A percentile compares a stretch with the other conserved stretches of the same genome.
phyloP scores from a whole-genome alignment of 106 monocot species.

The Acorus gramineus region DNA sequence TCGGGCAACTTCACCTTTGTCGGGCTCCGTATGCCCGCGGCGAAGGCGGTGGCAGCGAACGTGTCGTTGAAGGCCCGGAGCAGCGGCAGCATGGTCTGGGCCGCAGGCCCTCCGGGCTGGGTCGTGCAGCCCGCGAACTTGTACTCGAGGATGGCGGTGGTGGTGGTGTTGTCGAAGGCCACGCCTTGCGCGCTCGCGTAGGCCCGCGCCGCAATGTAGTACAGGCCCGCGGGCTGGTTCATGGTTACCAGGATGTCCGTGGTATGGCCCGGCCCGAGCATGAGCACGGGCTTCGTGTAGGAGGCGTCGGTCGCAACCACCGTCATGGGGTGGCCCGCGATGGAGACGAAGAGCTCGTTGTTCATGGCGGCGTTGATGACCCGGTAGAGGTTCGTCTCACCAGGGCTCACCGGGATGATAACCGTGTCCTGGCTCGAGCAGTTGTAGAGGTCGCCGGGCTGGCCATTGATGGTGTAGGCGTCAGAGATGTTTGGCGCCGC shows the following conservation, averaged over 20 bases:
- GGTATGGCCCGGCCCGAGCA: constrained; percentile 62
- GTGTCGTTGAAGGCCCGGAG: constrained; percentile 54
- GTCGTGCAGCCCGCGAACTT: constrained; percentile 12
- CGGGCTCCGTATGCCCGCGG: constrained; percentile 22
- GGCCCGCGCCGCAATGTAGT: constrained; percentile 69
- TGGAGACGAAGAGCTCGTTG: constrained; percentile 33
- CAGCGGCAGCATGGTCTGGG: constrained; percentile 17
- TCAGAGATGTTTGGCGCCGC: constrained; percentile 41
- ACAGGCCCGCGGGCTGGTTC: constrained; percentile 32
- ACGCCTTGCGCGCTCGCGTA: constrained; percentile 33
- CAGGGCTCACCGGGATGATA: constrained; percentile 29
- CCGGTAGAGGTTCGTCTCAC: constrained; percentile 41
- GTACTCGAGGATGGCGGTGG: constrained; percentile 66
- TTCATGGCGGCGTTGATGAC: constrained; percentile 46
- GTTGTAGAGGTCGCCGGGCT: constrained; percentile 52
- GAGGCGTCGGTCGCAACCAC: constrained; percentile 46
- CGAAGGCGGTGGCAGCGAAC: constrained; percentile 28
- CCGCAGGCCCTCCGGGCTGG: not conserved
- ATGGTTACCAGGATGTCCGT: constrained; percentile 47
- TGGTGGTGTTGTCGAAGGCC: constrained; percentile 58
- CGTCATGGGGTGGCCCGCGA: constrained; percentile 49
- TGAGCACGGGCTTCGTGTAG: constrained; percentile 35
- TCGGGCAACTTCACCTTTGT: constrained; percentile 18
- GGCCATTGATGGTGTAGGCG: constrained; percentile 51
- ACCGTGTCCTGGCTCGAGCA: constrained; percentile 43